These are phyloP conservation scores for Tulasnella sp. DNA, from an alignment of 768 basidiomycete species.

Conservation along the genomic window DNA sequence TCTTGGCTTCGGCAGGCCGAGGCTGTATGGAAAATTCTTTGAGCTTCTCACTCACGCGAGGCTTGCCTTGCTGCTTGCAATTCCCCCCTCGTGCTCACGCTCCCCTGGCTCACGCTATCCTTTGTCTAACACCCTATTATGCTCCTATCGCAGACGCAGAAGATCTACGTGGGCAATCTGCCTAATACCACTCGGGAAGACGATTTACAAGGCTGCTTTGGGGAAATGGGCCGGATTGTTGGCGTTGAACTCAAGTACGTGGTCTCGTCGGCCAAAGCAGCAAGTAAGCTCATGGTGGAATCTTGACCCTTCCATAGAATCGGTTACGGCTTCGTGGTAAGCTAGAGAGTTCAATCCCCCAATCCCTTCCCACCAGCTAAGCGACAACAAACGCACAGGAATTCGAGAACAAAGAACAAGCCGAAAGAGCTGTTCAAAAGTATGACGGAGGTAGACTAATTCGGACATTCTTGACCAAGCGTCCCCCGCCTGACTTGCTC, in stretches of 20 bases:
- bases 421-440: conserved; percentile 77
- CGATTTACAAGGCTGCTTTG: conserved; percentile 77
- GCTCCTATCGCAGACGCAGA: conserved; percentile 60
- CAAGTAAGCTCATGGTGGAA: neutral
- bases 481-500: neutral
- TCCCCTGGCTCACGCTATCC: neutral
- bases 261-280: neutral
- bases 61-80: neutral
- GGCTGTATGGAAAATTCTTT: neutral
- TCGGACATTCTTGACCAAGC: neutral
- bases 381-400: conserved; percentile 38
- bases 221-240: conserved; percentile 64
- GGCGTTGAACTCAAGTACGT: conserved; percentile 78
- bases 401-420: conserved; percentile 70
- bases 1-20: neutral
- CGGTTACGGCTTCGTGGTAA: conserved; percentile 84
- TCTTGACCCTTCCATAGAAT: conserved; percentile 41
- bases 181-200: conserved; percentile 79
- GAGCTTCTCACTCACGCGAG: neutral
- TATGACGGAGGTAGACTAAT: conserved; percentile 49
- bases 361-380: neutral
- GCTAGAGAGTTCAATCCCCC: conserved; percentile 22
- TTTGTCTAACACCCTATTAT: neutral
- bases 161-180: conserved; percentile 84
- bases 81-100: neutral